Conservation (phyloP, 495 filamentous ascomycete species). For the Pyrenopolyporus hunteri region DNA sequence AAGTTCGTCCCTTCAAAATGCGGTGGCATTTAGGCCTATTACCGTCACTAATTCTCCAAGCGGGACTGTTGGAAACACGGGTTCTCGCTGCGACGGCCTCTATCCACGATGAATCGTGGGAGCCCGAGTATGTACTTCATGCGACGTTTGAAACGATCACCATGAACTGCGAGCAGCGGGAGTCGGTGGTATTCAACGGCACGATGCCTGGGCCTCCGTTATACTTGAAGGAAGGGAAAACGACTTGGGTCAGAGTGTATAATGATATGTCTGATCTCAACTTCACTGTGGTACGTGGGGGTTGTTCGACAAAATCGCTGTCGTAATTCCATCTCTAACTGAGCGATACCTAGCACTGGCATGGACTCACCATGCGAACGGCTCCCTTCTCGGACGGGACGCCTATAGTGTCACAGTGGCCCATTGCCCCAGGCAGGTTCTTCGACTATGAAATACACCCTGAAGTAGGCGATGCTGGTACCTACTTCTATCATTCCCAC, state of each 20-base stretch:
- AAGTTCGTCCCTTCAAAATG: conserved; percentile 30
- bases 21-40: conserved; percentile 32
- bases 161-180: conserved; percentile 52
- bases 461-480: conserved; percentile 56
- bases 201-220: conserved; percentile 59
- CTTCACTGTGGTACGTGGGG: conserved; percentile 57
- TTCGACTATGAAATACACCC: conserved; percentile 67
- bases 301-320: not conserved
- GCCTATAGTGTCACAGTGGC: conserved; percentile 61
- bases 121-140: conserved; percentile 58
- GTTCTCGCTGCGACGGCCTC: conserved; percentile 25
- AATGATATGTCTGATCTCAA: conserved; percentile 62
- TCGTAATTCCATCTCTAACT: conserved; percentile 19
- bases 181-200: conserved; percentile 59
- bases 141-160: conserved; percentile 47
- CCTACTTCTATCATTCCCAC: conserved; percentile 68
- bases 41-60: conserved; percentile 27
- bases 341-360: conserved; percentile 59
- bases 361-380: conserved; percentile 60
- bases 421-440: conserved; percentile 62
- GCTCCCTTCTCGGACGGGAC: conserved; percentile 64
- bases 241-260: conserved; percentile 64
- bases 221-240: conserved; percentile 53
- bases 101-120: conserved; percentile 35
- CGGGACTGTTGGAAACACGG: conserved; percentile 31